A percentile compares a stretch with the other conserved stretches of the same genome.
Evolutionary conservation across 139 green algal species (phyloP).

Genomic region (Monoraphidium neglectum): DNA sequence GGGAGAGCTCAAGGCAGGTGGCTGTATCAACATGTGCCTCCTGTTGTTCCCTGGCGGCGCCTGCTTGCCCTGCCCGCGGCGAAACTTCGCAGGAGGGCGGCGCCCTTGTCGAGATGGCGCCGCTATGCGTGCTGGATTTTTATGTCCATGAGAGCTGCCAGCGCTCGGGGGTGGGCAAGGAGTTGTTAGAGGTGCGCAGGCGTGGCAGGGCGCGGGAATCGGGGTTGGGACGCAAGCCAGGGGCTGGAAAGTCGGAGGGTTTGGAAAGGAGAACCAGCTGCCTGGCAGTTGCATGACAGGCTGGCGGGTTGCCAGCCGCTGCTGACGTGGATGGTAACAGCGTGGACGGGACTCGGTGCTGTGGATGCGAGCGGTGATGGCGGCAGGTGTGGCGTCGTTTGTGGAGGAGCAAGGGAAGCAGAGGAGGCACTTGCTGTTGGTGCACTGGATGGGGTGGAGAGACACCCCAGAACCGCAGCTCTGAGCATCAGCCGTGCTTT

Average conservation of each 20-base stretch:
- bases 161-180: conserved; percentile 63
- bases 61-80: neutral
- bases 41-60: conserved; percentile 2
- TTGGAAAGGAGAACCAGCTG: too few relatives aligned
- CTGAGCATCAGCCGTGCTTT: neutral
- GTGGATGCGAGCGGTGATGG: too few relatives aligned
- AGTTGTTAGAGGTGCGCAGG: conserved; percentile 63
- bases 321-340: too few relatives aligned
- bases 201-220: too few relatives aligned
- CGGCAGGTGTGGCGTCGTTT: too few relatives aligned
- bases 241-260: too few relatives aligned
- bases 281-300: too few relatives aligned
- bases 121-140: conserved; percentile 82
- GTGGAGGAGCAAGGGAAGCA: conserved; percentile 3
- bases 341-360: too few relatives aligned
- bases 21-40: neutral
- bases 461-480: neutral
- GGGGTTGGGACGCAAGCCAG: too few relatives aligned
- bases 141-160: conserved; percentile 84
- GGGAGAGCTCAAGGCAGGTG: too few relatives aligned
- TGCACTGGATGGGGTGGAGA: neutral
- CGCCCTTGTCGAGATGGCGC: conserved; percentile 53
- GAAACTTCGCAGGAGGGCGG: conserved; percentile 22
- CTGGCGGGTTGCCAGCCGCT: too few relatives aligned
- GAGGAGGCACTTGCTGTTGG: neutral